A percentile compares a stretch with the other conserved stretches of the same genome.
Evolutionary conservation across 2,329 filamentous ascomycete genomes (phyloP).

Genomic region (Cladorrhinum sp.): DNA sequence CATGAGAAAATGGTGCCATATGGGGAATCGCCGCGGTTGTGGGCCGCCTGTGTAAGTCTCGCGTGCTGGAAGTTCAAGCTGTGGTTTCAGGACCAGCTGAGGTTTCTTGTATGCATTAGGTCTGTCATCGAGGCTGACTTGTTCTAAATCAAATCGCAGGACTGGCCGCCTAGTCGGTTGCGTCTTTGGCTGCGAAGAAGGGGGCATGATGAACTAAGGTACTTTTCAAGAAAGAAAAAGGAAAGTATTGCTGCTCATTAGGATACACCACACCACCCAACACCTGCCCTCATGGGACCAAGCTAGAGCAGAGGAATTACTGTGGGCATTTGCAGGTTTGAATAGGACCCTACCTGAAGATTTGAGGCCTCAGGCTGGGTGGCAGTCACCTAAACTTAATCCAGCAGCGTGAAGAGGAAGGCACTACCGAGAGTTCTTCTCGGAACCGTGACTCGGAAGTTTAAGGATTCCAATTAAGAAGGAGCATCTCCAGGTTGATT

Average conservation of each 20-base stretch:
- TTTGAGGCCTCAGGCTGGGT: no score
- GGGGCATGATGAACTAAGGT: neutral
- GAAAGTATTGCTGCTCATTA: neutral
- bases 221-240: neutral
- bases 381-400: no score
- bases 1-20: conserved; percentile 25
- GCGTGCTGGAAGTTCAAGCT: conserved; percentile 20
- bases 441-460: no score
- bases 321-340: no score
- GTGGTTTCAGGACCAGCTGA: conserved; percentile 26
- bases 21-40: conserved; percentile 9
- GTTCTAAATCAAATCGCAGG: conserved; percentile 22
- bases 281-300: no score
- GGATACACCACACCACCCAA: neutral
- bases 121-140: conserved; percentile 19
- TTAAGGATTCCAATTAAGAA: no score
- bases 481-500: no score
- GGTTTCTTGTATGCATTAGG: conserved; percentile 24
- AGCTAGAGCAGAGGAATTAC: no score
- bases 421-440: no score
- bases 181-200: conserved; percentile 1
- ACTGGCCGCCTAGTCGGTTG: conserved; percentile 13
- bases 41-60: conserved; percentile 21
- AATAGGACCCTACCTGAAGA: no score
- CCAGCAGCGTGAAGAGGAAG: no score